phyloP scores from a whole-genome alignment of 345 rosid species.

The Arabidopsis thaliana region TAIR10.1 NC_003076.8:2622001-2622500 shows the following conservation, averaged over 20 bases:
- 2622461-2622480: constrained; percentile 35
- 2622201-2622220: constrained; percentile 44
- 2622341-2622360: constrained; percentile 33
- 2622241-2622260: constrained; percentile 10
- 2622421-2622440: constrained; percentile 84
- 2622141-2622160: constrained; percentile 41
- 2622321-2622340: constrained; percentile 37
- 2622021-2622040: constrained; percentile 55
- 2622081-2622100: constrained; percentile 43
- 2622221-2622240: constrained; percentile 39
- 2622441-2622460: constrained; percentile 59
- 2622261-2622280: constrained; percentile 3
- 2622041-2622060: constrained; percentile 57
- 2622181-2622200: constrained; percentile 40
- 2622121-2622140: constrained; percentile 45
- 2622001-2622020: not conserved
- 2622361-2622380: constrained; percentile 27
- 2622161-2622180: constrained; percentile 42
- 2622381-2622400: constrained; percentile 30
- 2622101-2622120: constrained; percentile 59
- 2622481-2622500: constrained; percentile 26
- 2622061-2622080: constrained; percentile 22
- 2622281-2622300: constrained; percentile 12
- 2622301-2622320: constrained; percentile 40
- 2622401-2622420: constrained; percentile 51